phyloP scores from a whole-genome alignment of 208 protist species.

The Acanthamoeba divionensis region DNA sequence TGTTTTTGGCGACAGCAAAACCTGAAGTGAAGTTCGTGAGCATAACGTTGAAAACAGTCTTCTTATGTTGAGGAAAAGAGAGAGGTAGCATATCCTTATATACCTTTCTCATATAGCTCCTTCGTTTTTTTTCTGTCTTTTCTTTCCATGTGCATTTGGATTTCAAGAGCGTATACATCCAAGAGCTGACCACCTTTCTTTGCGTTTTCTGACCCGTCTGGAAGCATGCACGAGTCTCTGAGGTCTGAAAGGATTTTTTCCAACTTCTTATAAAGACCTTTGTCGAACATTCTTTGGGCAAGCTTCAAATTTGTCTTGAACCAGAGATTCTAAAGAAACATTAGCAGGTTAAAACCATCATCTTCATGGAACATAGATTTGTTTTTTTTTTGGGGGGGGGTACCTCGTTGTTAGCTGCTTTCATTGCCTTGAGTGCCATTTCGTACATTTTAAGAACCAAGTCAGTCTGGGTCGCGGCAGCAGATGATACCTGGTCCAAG shows the following conservation, averaged over 20 bases:
- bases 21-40: no score
- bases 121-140: slow-evolving; percentile 81
- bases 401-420: slow-evolving; percentile 72
- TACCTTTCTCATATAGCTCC: slow-evolving; percentile 71
- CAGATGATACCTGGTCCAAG: slow-evolving; percentile 81
- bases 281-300: slow-evolving; percentile 79
- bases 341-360: no score
- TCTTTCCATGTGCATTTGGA: slow-evolving; percentile 84
- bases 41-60: slow-evolving; percentile 52
- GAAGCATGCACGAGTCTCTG: slow-evolving; percentile 78
- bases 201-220: slow-evolving; percentile 75
- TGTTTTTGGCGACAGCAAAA: slow-evolving; percentile 84
- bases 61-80: not conserved
- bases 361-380: no score
- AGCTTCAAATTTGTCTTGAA: slow-evolving; percentile 90
- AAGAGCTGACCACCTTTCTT: slow-evolving; percentile 83
- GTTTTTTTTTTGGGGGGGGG: no score
- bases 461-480: slow-evolving; percentile 61
- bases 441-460: slow-evolving; percentile 60
- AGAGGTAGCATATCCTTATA: not conserved
- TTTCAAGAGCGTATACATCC: slow-evolving; percentile 86
- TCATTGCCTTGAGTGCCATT: slow-evolving; percentile 54
- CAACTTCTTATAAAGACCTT: slow-evolving; percentile 71
- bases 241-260: slow-evolving; percentile 78
- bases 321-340: slow-evolving; percentile 86